Percentiles rank a stretch among this genome's conserved stretches.
These are phyloP conservation scores for Anisogramma anomala DNA, from an alignment of 2,329 filamentous ascomycete species.

Conservation along the genomic window DNA sequence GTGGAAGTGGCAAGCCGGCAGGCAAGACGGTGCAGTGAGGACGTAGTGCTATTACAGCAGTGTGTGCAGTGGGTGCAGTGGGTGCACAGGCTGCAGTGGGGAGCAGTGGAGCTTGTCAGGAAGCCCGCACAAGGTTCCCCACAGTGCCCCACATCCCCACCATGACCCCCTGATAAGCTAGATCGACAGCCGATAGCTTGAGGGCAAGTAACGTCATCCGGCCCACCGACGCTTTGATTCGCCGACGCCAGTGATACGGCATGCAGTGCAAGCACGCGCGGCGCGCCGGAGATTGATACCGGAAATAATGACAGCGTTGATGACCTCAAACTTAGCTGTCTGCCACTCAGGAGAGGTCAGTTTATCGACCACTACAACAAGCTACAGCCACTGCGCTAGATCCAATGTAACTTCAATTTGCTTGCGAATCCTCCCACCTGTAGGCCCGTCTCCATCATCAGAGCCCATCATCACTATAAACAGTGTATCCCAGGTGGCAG, in stretches of 20 bases:
- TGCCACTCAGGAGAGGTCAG: constrained; percentile 7
- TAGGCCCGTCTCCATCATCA: not conserved
- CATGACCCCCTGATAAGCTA: constrained; percentile 6
- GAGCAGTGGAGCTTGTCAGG: constrained; percentile 4
- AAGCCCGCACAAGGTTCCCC: not conserved
- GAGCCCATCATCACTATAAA: not conserved
- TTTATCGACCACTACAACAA: constrained; percentile 1
- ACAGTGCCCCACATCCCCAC: too few relatives aligned
- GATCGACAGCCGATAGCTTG: constrained; percentile 10
- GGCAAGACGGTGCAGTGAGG: too few relatives aligned
- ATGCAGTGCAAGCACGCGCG: constrained; percentile 7
- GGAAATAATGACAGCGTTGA: constrained; percentile 8
- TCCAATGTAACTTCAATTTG: not conserved
- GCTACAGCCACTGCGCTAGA: not conserved
- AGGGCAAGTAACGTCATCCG: constrained; percentile 10
- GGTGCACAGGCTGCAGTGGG: constrained; percentile 11
- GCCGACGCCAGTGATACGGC: constrained; percentile 3
- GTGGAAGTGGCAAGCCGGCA: too few relatives aligned
- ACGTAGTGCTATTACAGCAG: constrained; percentile 9
- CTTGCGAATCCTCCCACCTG: not conserved
- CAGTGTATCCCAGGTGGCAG: too few relatives aligned
- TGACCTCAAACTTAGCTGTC: not conserved
- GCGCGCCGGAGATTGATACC: constrained; percentile 12
- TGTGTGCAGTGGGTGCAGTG: constrained; percentile 9
- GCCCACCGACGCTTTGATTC: constrained; percentile 4